Percentiles rank a stretch among this genome's conserved stretches.
Conservation (phyloP, 2,329 filamentous ascomycete species). For the Aspergillus eucalypticola region DNA sequence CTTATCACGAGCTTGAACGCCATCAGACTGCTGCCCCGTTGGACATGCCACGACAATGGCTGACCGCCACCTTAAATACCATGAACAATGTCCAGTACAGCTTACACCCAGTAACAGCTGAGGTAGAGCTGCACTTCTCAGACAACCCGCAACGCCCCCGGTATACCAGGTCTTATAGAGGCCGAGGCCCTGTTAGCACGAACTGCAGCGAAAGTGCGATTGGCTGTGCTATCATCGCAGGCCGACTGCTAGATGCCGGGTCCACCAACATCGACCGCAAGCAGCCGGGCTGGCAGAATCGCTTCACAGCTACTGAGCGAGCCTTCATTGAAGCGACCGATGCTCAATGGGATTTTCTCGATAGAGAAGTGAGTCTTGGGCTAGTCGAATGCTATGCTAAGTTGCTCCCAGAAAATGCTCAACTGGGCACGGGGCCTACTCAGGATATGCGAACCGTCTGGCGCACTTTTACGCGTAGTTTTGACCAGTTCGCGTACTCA, state of each 20-base stretch:
- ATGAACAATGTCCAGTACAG: slow-evolving; percentile 22
- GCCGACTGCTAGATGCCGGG: slow-evolving; percentile 38
- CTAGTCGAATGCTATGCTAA: no score
- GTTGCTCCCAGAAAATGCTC: no score
- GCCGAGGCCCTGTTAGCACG: slow-evolving; percentile 33
- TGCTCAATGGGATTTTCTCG: slow-evolving; percentile 31
- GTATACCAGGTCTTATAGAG: slow-evolving; percentile 21
- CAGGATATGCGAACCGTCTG: slow-evolving; percentile 24
- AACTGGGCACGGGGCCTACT: no score
- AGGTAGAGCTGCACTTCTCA: slow-evolving; percentile 20
- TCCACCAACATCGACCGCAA: slow-evolving; percentile 35
- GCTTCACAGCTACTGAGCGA: slow-evolving; percentile 22
- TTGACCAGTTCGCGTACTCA: slow-evolving; percentile 31
- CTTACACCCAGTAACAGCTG: slow-evolving; percentile 15
- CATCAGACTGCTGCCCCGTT: slow-evolving; percentile 24
- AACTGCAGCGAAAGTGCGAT: slow-evolving; percentile 25
- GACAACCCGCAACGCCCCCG: background rate
- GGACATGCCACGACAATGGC: slow-evolving; percentile 6
- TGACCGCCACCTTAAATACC: slow-evolving; percentile 18
- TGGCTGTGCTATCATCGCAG: slow-evolving; percentile 38
- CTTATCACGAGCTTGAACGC: slow-evolving; percentile 34
- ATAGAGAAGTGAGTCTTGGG: no score
- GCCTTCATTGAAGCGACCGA: slow-evolving; percentile 32
- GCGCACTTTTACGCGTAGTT: slow-evolving; percentile 25
- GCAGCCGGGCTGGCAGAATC: slow-evolving; percentile 13